Evolutionary conservation across 768 basidiomycete genomes (phyloP).

Genomic region (Tylopilus rubrobrunneus): DNA sequence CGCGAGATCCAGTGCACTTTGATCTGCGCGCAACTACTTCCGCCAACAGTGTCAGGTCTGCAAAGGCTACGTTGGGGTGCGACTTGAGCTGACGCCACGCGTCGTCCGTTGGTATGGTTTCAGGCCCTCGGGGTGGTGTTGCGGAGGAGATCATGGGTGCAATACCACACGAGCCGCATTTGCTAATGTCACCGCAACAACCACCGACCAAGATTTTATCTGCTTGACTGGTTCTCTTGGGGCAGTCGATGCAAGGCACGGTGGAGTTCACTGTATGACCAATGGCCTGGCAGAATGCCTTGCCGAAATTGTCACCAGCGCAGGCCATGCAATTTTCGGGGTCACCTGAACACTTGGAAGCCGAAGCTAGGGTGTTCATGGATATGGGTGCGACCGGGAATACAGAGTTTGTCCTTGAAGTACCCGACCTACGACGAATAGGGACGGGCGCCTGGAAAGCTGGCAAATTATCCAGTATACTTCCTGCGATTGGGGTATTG

Average conservation of each 20-base stretch:
- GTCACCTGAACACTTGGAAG: slow-evolving; percentile 71
- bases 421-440: slow-evolving; percentile 54
- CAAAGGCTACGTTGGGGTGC: slow-evolving; percentile 85
- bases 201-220: slow-evolving; percentile 28
- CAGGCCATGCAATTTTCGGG: slow-evolving; percentile 84
- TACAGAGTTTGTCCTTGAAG: slow-evolving; percentile 41
- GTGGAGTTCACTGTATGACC: slow-evolving; percentile 54
- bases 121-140: slow-evolving; percentile 24
- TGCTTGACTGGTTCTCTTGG: slow-evolving; percentile 33
- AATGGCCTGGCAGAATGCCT: slow-evolving; percentile 82
- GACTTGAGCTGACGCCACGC: slow-evolving; percentile 84
- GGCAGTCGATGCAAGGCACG: slow-evolving; percentile 54
- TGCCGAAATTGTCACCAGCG: slow-evolving; percentile 80
- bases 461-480: slow-evolving; percentile 73
- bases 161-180: slow-evolving; percentile 30
- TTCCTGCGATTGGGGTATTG: slow-evolving; percentile 33
- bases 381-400: slow-evolving; percentile 47
- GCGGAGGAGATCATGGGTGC: slow-evolving; percentile 28
- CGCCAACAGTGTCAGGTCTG: slow-evolving; percentile 78
- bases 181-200: slow-evolving; percentile 37
- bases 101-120: slow-evolving; percentile 73
- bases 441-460: slow-evolving; percentile 81
- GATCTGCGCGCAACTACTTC: slow-evolving; percentile 85
- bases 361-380: slow-evolving; percentile 27
- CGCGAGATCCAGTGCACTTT: slow-evolving; percentile 67